Base-by-base conservation (phyloP, 1,284 basidiomycete genomes). In the Vanrija sp. region DNA sequence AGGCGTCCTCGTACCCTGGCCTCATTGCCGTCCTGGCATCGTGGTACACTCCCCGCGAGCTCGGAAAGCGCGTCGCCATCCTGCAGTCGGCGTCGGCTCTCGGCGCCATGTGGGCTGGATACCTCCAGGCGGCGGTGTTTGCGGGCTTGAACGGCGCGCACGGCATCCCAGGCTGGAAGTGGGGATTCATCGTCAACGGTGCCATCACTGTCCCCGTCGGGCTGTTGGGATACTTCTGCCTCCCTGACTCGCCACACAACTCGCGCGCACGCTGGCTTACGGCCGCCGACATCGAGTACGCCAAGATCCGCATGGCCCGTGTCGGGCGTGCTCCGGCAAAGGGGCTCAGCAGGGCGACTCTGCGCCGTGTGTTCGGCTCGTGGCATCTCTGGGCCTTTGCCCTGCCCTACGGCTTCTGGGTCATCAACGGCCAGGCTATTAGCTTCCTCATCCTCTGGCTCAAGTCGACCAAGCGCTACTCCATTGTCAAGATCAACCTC, bases 221-320 rank as follows among this genome's bases (percentile, higher is more conserved):
- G 28, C 43, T 61, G 38, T 57, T 63, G 51, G 65, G 65, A 15
- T 55, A 61, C 61, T 65, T 59, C 46, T 51, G 74, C 56, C 62
- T 76, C 42, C 74, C 74, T 46, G 69, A 75, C 60, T 74, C 74
- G 73, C n/a, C 62, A 63, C 14, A 78, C 75, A 21, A 80, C 79
- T 40, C 67, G 63, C 23, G 34, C 12, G 34, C 34, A 5, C 34
- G 34, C 34, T 54, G 52, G 52, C 67, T 80, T n/a, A 67, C 66
- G 9, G 61, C 64, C 5, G 73, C 77, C 43, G 78, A 80, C 58
- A 43, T 34, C 12, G 34, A 34, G 40, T 34, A 34, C 34, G 34
- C 34, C 34, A 34, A 12, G 34, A 34, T 34, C 34, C 34, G 34
- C 10, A 34, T 34, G 34, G 34, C 34, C 6, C 34, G 34, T 14